phyloP scores from a whole-genome alignment of 2,329 filamentous ascomycete species.

The Didymella segeticola region DNA sequence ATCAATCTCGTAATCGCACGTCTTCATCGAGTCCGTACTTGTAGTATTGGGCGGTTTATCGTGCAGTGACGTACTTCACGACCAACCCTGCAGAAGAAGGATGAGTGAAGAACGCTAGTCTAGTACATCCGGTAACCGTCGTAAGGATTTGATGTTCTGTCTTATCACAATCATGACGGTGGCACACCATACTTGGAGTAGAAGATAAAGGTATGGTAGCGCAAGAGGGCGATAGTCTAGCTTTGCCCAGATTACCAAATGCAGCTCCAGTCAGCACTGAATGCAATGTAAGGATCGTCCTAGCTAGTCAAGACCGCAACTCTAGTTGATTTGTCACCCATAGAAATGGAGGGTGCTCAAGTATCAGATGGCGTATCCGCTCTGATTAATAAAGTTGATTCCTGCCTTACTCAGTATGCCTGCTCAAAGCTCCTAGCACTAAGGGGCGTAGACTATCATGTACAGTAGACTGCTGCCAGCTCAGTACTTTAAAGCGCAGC shows the following conservation, averaged over 20 bases:
- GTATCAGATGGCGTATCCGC: no score
- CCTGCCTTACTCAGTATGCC: no score
- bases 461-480: neutral
- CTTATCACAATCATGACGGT: neutral
- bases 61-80: neutral
- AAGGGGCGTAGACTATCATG: neutral
- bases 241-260: no score
- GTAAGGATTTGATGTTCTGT: neutral
- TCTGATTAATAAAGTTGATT: no score
- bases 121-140: neutral
- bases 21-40: neutral
- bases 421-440: no score
- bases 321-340: no score
- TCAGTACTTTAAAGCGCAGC: constrained; percentile 10
- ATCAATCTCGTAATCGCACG: neutral
- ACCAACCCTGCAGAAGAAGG: neutral
- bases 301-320: no score
- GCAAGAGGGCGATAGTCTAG: neutral
- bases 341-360: no score
- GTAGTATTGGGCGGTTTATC: no score
- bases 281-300: no score
- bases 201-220: neutral
- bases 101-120: neutral
- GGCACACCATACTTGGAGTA: neutral
- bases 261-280: no score